phyloP scores from a whole-genome alignment of 352 stramenopile genomes.

The Pythium plurisporium region DNA sequence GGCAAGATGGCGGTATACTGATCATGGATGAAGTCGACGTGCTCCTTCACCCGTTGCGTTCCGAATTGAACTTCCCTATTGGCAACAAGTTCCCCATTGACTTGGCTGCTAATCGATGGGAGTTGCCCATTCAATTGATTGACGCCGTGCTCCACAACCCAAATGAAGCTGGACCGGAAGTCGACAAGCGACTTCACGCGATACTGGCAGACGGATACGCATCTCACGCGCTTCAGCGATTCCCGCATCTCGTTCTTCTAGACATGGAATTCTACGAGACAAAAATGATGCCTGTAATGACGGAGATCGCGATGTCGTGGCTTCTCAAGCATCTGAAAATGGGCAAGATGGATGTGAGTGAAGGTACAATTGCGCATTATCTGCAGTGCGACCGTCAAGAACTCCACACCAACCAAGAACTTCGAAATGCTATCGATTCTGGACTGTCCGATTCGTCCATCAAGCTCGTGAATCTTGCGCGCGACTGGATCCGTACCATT shows the following conservation, averaged over 20 bases:
- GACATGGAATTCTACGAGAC: constrained; percentile 95
- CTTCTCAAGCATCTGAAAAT: constrained; percentile 88
- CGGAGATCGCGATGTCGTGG: constrained; percentile 80
- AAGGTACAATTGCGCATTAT: constrained; percentile 61
- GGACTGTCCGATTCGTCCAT: constrained; percentile 83
- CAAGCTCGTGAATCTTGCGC: constrained; percentile 98
- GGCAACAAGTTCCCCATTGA: constrained; percentile 91
- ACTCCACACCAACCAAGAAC: constrained; percentile 64
- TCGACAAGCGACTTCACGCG: constrained; percentile 75
- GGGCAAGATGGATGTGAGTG: constrained; percentile 91
- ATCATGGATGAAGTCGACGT: constrained; percentile 94
- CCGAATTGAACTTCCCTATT: constrained; percentile 90
- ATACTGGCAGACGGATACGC: constrained; percentile 90
- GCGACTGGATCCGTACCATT: constrained; percentile 97
- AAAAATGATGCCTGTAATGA: constrained; percentile 92
- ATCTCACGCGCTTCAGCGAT: constrained; percentile 93
- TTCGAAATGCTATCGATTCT: constrained; percentile 75
- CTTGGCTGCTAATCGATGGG: constrained; percentile 87
- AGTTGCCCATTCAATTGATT: constrained; percentile 90
- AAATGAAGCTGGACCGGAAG: background rate
- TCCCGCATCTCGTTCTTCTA: constrained; percentile 97
- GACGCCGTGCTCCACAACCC: constrained; percentile 88
- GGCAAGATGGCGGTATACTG: constrained; percentile 92
- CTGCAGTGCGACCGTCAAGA: constrained; percentile 55
- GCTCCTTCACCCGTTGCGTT: constrained; percentile 87